Base-by-base conservation (phyloP, 1,284 basidiomycete genomes). In the Sporisorium scitamineum region DNA sequence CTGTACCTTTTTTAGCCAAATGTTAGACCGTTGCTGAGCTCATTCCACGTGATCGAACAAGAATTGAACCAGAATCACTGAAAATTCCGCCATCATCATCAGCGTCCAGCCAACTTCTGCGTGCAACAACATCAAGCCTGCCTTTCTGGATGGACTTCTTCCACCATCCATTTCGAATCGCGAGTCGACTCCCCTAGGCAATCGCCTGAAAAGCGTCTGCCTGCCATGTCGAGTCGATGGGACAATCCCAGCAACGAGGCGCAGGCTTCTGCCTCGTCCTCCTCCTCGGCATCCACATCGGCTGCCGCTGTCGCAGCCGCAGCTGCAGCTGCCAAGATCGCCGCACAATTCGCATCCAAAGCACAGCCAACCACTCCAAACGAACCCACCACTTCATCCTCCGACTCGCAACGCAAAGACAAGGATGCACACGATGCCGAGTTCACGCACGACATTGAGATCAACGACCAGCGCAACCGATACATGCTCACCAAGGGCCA, bases 391-490 rank as follows among this genome's bases (percentile, higher is more conserved):
- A 59, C 65, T 22, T 61, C 58, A n/a, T 37, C 63, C 83, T 42
- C 82, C 82, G 18, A 84, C 86, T 5, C 88, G 87, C 67, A 88
- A 88, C 64, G 86, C 88, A 48, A 89, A 89, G 31, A 86, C 86
- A 78, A 90, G 88, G 85, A 92, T 80, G 88, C 89, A 6, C 90
- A 93, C 68, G 93, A 95, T 73, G 93, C 89, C 45, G 93, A 93
- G 56, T 97, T 92, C 81, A 91, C 91, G 16, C 90, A 93, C 80
- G 94, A 97, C 85, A 94, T 99, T 70, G 95, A 98, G 85, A 97
- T 99, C 86, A 98, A 99, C 86, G 97, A 99, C 87, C 89, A 96
- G 63, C 88, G 95, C 80, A 99, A 99, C 87, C 89, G 96, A 67
- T 99, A 99, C 86, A 88, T 98, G 85, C 88, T 99, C 81, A 99